These are phyloP conservation scores for Pulveroboletus sp. DNA, from an alignment of 768 basidiomycete genomes.

Conservation along the genomic window DNA sequence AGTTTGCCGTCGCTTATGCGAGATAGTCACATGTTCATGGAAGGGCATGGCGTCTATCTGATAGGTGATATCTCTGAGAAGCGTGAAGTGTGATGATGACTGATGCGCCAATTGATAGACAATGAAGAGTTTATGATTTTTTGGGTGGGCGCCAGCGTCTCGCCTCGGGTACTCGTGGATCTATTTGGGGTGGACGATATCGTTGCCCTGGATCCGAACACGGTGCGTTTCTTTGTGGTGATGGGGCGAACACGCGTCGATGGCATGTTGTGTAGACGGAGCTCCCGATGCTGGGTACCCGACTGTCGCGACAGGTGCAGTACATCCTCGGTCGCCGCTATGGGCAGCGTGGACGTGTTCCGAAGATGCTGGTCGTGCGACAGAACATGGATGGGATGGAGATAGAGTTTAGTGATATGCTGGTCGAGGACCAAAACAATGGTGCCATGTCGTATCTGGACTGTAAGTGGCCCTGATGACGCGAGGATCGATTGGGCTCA, in stretches of 20 bases:
- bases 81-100: conserved; percentile 12
- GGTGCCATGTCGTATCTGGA: conserved; percentile 91
- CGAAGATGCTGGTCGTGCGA: conserved; percentile 73
- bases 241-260: neutral
- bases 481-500: neutral
- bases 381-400: conserved; percentile 93
- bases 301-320: conserved; percentile 78
- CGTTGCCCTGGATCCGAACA: conserved; percentile 57
- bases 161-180: conserved; percentile 79
- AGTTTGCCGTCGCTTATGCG: conserved; percentile 78
- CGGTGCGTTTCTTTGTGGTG: conserved; percentile 48
- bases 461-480: conserved; percentile 50
- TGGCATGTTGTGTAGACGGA: conserved; percentile 44
- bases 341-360: conserved; percentile 48
- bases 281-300: conserved; percentile 69
- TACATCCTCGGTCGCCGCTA: conserved; percentile 78
- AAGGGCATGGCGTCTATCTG: conserved; percentile 87
- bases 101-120: conserved; percentile 44
- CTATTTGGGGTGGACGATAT: conserved; percentile 84
- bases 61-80: conserved; percentile 61
- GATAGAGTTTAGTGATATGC: conserved; percentile 95
- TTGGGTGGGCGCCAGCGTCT: conserved; percentile 85
- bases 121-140: conserved; percentile 86
- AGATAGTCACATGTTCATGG: conserved; percentile 82
- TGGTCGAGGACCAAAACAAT: conserved; percentile 96